Evolutionary conservation across 306 rosid genomes (phyloP).

Genomic region (Fragaria nilgerrensis): DNA sequence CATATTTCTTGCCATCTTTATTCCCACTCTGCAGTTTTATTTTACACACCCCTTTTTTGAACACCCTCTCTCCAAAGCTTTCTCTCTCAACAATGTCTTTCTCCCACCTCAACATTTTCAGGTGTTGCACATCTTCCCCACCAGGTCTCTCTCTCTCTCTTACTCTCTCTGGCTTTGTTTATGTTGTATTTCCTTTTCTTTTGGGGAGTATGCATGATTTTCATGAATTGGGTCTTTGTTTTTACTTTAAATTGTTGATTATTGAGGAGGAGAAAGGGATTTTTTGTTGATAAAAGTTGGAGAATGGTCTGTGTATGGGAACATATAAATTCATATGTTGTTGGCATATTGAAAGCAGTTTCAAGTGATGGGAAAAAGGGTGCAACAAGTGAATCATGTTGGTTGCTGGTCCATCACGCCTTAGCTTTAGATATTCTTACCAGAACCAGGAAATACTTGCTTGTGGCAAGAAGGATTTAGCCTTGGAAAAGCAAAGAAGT

Average conservation of each 20-base stretch:
- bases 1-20: not conserved
- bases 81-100: slow-evolving; percentile 15
- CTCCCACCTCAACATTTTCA: slow-evolving; percentile 7
- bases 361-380: not conserved
- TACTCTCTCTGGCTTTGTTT: not conserved
- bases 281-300: not conserved
- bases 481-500: not conserved
- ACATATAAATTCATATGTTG: not conserved
- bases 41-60: not conserved
- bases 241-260: not conserved
- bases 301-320: not conserved
- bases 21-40: not conserved
- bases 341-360: not conserved
- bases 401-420: no score
- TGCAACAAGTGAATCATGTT: not conserved
- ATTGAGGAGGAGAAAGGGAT: not conserved
- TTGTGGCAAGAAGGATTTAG: not conserved
- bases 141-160: slow-evolving; percentile 23
- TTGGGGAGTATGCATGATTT: not conserved
- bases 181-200: not conserved
- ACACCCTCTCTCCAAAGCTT: not conserved
- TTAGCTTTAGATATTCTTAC: not conserved
- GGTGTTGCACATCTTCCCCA: slow-evolving; percentile 8
- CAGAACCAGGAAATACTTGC: not conserved
- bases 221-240: slow-evolving; percentile 16